Evolutionary conservation across 306 rosid species (phyloP).

Genomic region (Acacia confusa): DNA sequence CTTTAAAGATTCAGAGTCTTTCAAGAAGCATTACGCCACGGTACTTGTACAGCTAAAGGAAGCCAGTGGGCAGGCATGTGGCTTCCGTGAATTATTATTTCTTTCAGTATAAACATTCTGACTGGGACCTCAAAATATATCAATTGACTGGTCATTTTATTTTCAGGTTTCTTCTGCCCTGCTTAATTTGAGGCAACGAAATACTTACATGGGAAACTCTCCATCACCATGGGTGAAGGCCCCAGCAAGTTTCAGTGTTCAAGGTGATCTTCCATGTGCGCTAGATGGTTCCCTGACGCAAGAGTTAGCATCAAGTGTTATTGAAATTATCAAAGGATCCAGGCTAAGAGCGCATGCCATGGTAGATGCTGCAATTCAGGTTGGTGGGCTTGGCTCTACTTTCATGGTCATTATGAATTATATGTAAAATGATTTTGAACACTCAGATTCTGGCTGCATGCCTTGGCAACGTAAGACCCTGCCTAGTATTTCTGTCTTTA

Average conservation of each 20-base stretch:
- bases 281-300: slow-evolving; percentile 57
- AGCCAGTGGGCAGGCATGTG: slow-evolving; percentile 98
- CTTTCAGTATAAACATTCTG: slow-evolving; percentile 17
- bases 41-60: slow-evolving; percentile 96
- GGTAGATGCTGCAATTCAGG: slow-evolving; percentile 92
- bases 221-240: slow-evolving; percentile 56
- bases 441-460: slow-evolving; percentile 3
- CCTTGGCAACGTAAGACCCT: not conserved
- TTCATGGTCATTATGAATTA: slow-evolving; percentile 23
- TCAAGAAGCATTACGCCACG: slow-evolving; percentile 74
- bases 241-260: slow-evolving; percentile 41
- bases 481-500: not conserved
- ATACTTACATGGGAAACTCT: slow-evolving; percentile 59
- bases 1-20: slow-evolving; percentile 53
- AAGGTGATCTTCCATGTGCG: slow-evolving; percentile 43
- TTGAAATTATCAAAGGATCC: slow-evolving; percentile 72
- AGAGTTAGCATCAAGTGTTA: slow-evolving; percentile 57
- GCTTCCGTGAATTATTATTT: slow-evolving; percentile 65
- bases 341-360: slow-evolving; percentile 65
- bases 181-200: slow-evolving; percentile 73
- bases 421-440: slow-evolving; percentile 5
- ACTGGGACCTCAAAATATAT: slow-evolving; percentile 29
- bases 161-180: slow-evolving; percentile 77
- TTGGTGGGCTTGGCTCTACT: slow-evolving; percentile 27
- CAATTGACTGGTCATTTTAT: slow-evolving; percentile 29